phyloP scores from a whole-genome alignment of 768 basidiomycete genomes.

The Termitomyces sp. region DNA sequence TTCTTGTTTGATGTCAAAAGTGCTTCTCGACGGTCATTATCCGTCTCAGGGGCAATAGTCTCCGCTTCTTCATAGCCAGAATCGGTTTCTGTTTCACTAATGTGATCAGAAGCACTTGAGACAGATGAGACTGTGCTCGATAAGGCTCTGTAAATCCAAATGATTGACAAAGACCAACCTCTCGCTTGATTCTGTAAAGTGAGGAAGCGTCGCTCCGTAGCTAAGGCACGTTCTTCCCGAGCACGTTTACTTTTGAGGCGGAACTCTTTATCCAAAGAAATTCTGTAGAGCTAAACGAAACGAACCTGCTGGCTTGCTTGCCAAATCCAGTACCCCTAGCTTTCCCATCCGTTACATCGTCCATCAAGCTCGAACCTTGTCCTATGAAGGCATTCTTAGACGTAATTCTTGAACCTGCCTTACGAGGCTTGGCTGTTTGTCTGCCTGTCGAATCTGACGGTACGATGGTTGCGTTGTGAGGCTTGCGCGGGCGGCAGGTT shows the following conservation, averaged over 20 bases:
- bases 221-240: slow-evolving; percentile 70
- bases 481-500: slow-evolving; percentile 29
- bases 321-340: slow-evolving; percentile 58
- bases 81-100: slow-evolving; percentile 22
- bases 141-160: not conserved
- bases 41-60: slow-evolving; percentile 27
- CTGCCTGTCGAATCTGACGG: slow-evolving; percentile 54
- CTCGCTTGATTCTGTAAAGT: slow-evolving; percentile 31
- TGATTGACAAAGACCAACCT: slow-evolving; percentile 11
- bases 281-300: not conserved
- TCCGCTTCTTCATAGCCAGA: slow-evolving; percentile 24
- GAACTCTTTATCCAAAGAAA: not conserved
- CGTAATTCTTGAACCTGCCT: slow-evolving; percentile 65
- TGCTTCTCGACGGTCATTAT: slow-evolving; percentile 42
- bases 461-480: slow-evolving; percentile 25
- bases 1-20: slow-evolving; percentile 43
- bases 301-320: slow-evolving; percentile 63
- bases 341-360: slow-evolving; percentile 26
- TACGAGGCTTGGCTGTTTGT: slow-evolving; percentile 63
- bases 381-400: slow-evolving; percentile 56
- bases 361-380: slow-evolving; percentile 46
- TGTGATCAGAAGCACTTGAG: not conserved
- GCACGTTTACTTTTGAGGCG: slow-evolving; percentile 59
- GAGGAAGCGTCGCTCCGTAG: slow-evolving; percentile 58
- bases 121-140: not conserved